Evolutionary conservation across 2,329 filamentous ascomycete genomes (phyloP), one percentile per base, ranked within the genome.

Genomic region (Monosporascus sp.): DNA sequence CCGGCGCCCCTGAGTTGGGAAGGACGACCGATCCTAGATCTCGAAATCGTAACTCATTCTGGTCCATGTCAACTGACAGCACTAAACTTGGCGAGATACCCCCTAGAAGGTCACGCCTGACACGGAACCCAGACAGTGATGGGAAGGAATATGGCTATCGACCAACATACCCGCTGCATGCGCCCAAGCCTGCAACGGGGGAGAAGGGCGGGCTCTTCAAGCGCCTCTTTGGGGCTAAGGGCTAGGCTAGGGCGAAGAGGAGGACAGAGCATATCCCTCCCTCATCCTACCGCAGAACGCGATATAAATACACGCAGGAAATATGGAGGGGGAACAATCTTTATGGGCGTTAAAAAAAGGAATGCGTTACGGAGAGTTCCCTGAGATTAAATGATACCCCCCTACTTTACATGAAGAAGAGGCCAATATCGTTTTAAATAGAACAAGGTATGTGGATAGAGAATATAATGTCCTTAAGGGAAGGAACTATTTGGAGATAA

Each of bases 1-100:
- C 38, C 17, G 38, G 38, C 18, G 7, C 38, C 9, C 42, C 22
- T 46, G 14, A 27, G 6, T 11, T 31, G 42, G 31, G 42, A n/a
- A 46, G 24, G 25, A 27, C 42, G 6, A n/a, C 42, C 9, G 20
- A 18, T 7, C 17, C 42, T 17, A 36, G 7, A 31, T 25, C 37
- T 8, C 49, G 50, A 14, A 57, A 64, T 20, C 52, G 66, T 34
- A 61, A 62, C 37, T 69, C 68, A 0, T 59, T 62, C 48, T 60
- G 70, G 51, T 74, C 73, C 3, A 70, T 69, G 46, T 69, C 70
- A 5, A 74, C 74, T 2, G 71, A 70, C 50, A 76, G 73, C 54
- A 77, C 74, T 14, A 76, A 76, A 52, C 58, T 77, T 4, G 73
- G 74, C n/a, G 74, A 76, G 56, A 69, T 75, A 18, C 64, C 51